Conservation (phyloP, 2,329 filamentous ascomycete species). For the Diplocarpon rosae region DNA sequence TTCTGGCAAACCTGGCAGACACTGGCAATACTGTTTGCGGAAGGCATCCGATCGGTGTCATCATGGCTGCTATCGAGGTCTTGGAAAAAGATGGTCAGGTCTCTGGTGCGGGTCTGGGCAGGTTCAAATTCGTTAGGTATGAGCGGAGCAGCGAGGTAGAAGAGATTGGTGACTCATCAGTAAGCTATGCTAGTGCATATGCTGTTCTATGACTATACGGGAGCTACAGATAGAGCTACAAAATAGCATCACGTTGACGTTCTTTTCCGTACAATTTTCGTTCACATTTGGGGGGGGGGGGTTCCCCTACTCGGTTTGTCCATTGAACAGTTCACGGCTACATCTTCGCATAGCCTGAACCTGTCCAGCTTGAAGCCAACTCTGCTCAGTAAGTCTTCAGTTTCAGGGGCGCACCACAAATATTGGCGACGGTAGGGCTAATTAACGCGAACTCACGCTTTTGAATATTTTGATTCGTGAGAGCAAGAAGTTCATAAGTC, state of each 20-base stretch:
- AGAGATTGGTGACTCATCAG: conserved; percentile 63
- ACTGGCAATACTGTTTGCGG: conserved; percentile 93
- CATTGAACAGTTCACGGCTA: conserved; percentile 1
- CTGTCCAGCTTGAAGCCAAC: no score
- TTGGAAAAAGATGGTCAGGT: conserved; percentile 34
- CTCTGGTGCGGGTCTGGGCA: conserved; percentile 22
- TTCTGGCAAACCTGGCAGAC: conserved; percentile 54
- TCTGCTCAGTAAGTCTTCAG: no score
- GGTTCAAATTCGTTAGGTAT: conserved; percentile 70
- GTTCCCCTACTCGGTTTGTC: not conserved
- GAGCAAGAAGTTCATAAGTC: no score
- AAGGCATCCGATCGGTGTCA: conserved; percentile 84
- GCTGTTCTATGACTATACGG: conserved; percentile 43
- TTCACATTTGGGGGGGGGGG: no score
- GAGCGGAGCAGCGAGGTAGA: conserved; percentile 71
- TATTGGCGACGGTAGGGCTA: no score
- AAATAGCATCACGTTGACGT: not conserved
- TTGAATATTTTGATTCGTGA: no score
- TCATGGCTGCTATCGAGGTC: conserved; percentile 77
- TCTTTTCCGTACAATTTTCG: not conserved
- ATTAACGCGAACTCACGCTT: no score
- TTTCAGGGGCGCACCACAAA: no score
- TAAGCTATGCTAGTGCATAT: conserved; percentile 92
- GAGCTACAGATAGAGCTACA: not conserved
- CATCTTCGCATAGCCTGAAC: no score